These are phyloP conservation scores for Biscogniauxia sp. DNA, from an alignment of 2,329 filamentous ascomycete genomes.

Conservation along the genomic window DNA sequence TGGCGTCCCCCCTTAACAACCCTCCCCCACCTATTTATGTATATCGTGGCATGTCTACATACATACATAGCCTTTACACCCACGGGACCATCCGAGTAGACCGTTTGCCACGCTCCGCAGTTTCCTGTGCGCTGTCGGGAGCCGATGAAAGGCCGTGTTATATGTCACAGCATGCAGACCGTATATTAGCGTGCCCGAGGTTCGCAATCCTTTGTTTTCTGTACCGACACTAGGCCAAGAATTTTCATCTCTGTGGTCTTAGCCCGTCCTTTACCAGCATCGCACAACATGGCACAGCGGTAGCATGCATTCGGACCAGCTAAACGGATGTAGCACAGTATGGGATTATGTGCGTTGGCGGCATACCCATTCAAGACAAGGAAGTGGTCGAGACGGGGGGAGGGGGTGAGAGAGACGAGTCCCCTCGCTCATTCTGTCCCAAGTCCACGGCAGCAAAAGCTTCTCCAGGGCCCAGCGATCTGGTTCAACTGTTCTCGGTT, in stretches of 20 bases:
- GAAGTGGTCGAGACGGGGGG: background rate
- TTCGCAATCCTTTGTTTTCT: background rate
- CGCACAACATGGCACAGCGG: background rate
- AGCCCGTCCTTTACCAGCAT: background rate
- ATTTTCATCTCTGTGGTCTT: background rate
- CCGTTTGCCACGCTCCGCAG: background rate
- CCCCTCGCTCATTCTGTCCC: background rate
- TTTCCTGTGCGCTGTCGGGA: background rate
- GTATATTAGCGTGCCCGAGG: background rate
- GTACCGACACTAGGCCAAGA: background rate
- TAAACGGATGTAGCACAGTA: background rate
- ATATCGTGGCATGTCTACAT: background rate
- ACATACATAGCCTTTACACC: no score
- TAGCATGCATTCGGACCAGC: background rate
- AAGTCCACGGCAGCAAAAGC: background rate
- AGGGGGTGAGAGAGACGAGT: background rate
- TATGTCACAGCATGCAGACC: background rate
- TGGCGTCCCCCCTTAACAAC: no score
- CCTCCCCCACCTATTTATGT: background rate
- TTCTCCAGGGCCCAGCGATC: constrained; percentile 27
- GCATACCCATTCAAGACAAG: background rate
- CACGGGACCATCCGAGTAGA: background rate
- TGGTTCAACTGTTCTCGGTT: constrained; percentile 31
- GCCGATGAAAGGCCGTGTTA: background rate
- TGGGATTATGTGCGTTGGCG: background rate